Evolutionary conservation across 2,329 filamentous ascomycete genomes (phyloP), one percentile per base, ranked within the genome.

Genomic region (Colletotrichum sidae): DNA sequence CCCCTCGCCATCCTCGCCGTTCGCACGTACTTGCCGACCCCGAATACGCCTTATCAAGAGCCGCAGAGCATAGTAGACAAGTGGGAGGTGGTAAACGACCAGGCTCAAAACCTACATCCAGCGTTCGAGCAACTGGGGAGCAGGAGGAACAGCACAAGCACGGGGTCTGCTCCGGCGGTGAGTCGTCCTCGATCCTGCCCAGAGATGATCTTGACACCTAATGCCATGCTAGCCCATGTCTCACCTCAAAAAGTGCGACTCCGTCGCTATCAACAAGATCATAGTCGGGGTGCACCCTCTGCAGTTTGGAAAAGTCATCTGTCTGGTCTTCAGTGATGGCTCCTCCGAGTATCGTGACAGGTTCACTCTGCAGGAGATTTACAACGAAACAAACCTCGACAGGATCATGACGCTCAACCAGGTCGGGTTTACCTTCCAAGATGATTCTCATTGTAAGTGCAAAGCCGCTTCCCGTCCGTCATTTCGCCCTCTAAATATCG

Each of bases 261-360:
- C 95, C 54, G 83, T 92, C 8, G 77, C 87, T 13, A 81, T 92
- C 38, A 87, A 91, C 69, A 94, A 93, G 74, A 84, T 92, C 33
- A 81, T 94, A 1, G 77, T 97, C 44, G 86, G 87, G 0, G 81
- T 96, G 37, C 86, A 90, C 51, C 81, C 88, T 2, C 82, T 92
- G 15, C 90, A 91, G 70, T 88, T 90, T 65, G 91, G 92, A 53
- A 93, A 88, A 64, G 83, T 91, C 2, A 69, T 97, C 2, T 89
- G 90, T 37, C 82, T 97, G 64, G 85, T 86, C 34, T 92, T 92
- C 70, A 92, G 92, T 67, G 94, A 97, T 74, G 92, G 94, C 10
- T 91, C 89, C 0, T 83, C 96, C 4, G 90, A 96, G 70, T 92
- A 95, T 76, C 88, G 92, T 60, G 92, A 96, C 72, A 87, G 93